Evolutionary conservation across 441 rosid species (phyloP).

Genomic region (Erodium trifolium): DNA sequence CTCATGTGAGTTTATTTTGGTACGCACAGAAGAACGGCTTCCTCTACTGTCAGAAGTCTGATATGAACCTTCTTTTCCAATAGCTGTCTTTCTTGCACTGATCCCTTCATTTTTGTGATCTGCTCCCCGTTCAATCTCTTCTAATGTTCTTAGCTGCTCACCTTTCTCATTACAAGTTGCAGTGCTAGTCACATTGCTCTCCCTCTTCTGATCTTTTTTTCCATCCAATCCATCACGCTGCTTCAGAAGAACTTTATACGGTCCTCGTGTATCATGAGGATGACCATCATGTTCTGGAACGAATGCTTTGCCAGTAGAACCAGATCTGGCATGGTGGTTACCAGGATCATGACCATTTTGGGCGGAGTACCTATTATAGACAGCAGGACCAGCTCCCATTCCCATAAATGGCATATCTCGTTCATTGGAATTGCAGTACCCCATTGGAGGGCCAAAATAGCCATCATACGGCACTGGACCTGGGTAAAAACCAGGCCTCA

Average conservation of each 20-base stretch:
- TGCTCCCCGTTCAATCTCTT: slow-evolving; percentile 43
- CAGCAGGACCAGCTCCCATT: slow-evolving; percentile 55
- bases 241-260: slow-evolving; percentile 69
- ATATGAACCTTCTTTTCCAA: slow-evolving; percentile 27
- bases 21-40: slow-evolving; percentile 23
- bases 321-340: slow-evolving; percentile 41
- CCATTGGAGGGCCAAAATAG: slow-evolving; percentile 81
- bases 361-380: slow-evolving; percentile 49
- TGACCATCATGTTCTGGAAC: slow-evolving; percentile 43
- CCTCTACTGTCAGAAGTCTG: slow-evolving; percentile 28
- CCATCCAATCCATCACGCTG: slow-evolving; percentile 59
- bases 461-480: slow-evolving; percentile 72
- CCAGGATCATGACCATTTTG: slow-evolving; percentile 46
- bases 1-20: slow-evolving; percentile 35
- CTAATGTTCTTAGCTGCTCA: slow-evolving; percentile 30
- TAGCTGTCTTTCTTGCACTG: slow-evolving; percentile 25
- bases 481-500: slow-evolving; percentile 84
- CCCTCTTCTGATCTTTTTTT: slow-evolving; percentile 43
- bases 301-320: slow-evolving; percentile 32
- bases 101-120: slow-evolving; percentile 32
- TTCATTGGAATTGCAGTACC: slow-evolving; percentile 57
- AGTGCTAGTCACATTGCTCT: slow-evolving; percentile 27
- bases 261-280: slow-evolving; percentile 47
- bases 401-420: slow-evolving; percentile 72
- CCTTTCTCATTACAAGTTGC: slow-evolving; percentile 33